These are phyloP conservation scores for Monosporascus sp. DNA, from an alignment of 2,329 filamentous ascomycete species.

Conservation along the genomic window DNA sequence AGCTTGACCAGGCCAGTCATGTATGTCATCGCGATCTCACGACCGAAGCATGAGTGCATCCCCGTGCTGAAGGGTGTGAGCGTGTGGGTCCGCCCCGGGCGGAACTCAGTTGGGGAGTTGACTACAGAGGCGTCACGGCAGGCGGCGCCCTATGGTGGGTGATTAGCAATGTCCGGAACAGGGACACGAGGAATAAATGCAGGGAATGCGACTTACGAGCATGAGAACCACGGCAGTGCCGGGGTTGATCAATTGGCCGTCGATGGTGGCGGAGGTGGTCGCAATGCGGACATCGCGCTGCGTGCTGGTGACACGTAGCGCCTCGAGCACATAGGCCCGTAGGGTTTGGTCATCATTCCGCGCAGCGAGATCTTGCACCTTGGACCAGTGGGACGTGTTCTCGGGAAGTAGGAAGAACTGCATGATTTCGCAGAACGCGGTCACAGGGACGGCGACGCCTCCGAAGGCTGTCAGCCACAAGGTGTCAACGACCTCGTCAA, in stretches of 20 bases:
- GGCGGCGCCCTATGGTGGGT: conserved; percentile 27
- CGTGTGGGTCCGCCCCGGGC: conserved; percentile 33
- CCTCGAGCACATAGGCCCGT: conserved; percentile 34
- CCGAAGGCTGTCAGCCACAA: conserved; percentile 37
- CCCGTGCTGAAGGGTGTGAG: conserved; percentile 42
- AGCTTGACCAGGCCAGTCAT: conserved; percentile 38
- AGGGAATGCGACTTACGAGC: conserved; percentile 27
- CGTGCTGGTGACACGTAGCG: conserved; percentile 34
- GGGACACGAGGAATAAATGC: neutral
- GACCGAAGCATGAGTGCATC: conserved; percentile 40
- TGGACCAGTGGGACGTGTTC: conserved; percentile 35
- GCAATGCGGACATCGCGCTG: conserved; percentile 35
- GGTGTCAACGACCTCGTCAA: conserved; percentile 30
- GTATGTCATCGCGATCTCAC: conserved; percentile 35
- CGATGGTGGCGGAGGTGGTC: conserved; percentile 28
- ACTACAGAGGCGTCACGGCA: conserved; percentile 34
- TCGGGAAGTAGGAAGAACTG: conserved; percentile 36
- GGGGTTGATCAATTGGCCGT: conserved; percentile 33
- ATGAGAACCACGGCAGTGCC: conserved; percentile 36
- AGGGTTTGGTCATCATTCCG: conserved; percentile 30
- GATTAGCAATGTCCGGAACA: conserved; percentile 7
- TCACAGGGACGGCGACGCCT: conserved; percentile 34
- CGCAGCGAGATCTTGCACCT: conserved; percentile 35
- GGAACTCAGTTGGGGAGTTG: conserved; percentile 34
- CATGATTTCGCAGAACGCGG: conserved; percentile 38